A percentile compares a stretch with the other conserved stretches of the same genome.
Conservation (phyloP, 371 early-diverging fungal genomes). For the Syncephalastrum sp. region DNA sequence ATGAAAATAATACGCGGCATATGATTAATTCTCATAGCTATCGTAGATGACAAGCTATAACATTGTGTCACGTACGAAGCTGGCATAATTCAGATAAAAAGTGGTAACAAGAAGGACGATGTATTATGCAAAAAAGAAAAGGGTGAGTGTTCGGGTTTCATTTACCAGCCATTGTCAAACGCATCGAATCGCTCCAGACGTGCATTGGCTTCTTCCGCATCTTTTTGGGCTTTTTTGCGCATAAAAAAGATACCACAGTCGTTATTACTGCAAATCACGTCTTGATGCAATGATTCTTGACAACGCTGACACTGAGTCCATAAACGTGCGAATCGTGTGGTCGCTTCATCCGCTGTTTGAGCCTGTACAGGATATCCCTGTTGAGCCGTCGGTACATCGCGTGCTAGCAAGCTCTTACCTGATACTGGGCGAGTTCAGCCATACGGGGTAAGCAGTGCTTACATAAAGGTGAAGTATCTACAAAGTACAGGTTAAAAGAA, state of each 20-base stretch:
- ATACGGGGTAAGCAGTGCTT: slow-evolving; percentile 71
- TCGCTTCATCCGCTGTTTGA: slow-evolving; percentile 67
- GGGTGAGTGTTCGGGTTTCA: background rate
- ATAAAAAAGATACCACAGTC: slow-evolving; percentile 99
- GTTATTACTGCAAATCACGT: slow-evolving; percentile 96
- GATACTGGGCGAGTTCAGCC: slow-evolving; percentile 76
- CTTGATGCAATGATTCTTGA: slow-evolving; percentile 95
- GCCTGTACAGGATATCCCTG: slow-evolving; percentile 23
- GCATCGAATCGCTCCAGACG: background rate
- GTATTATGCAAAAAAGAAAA: slow-evolving; percentile 7
- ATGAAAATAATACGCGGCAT: no score
- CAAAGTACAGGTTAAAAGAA: background rate
- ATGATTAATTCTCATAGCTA: no score
- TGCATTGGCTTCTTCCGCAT: slow-evolving; percentile 71
- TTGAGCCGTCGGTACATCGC: background rate
- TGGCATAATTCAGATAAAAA: no score
- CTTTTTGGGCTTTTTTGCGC: slow-evolving; percentile 98
- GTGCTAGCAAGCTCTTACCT: slow-evolving; percentile 29
- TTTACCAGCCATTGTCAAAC: no score
- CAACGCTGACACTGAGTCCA: slow-evolving; percentile 99
- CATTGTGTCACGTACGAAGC: no score
- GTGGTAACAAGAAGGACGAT: no score
- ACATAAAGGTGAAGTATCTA: slow-evolving; percentile 75
- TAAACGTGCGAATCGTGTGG: slow-evolving; percentile 82
- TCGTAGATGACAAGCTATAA: no score